Evolutionary conservation across 202 grass and related monocot species (phyloP).

Genomic region (Eragrostis tef): DNA sequence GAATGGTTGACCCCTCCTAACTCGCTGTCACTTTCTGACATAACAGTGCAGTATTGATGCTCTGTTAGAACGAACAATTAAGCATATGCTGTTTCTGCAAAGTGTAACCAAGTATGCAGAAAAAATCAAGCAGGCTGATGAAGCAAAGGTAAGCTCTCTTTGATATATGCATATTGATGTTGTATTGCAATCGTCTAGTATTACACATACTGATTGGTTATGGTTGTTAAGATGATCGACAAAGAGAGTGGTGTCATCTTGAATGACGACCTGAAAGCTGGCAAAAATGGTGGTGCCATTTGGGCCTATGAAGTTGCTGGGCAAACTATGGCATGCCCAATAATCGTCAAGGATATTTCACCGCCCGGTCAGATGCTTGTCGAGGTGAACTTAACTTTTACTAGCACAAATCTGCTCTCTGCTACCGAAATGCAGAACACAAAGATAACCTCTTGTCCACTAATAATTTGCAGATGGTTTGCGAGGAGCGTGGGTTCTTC

Average conservation of each 20-base stretch:
- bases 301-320: constrained; percentile 97
- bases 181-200: too few relatives aligned
- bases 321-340: constrained; percentile 91
- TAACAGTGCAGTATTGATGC: constrained; percentile 98
- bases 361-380: constrained; percentile 95
- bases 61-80: constrained; percentile 96
- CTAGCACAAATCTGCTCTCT: not conserved
- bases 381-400: constrained; percentile 67
- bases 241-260: constrained; percentile 80
- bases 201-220: constrained; percentile 22
- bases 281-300: constrained; percentile 68
- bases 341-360: constrained; percentile 88
- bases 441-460: not conserved
- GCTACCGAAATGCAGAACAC: constrained; percentile 4
- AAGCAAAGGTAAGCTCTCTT: constrained; percentile 70
- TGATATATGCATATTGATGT: not conserved
- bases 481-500: constrained; percentile 85
- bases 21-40: not conserved
- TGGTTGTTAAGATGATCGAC: constrained; percentile 78
- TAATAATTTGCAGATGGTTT: constrained; percentile 76
- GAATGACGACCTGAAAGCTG: constrained; percentile 74
- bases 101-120: constrained; percentile 94
- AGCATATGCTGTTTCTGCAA: constrained; percentile 99
- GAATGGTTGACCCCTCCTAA: not conserved
- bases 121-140: constrained; percentile 86